These are phyloP conservation scores for Termitomyces sp. DNA, from an alignment of 768 basidiomycete genomes.

Conservation along the genomic window DNA sequence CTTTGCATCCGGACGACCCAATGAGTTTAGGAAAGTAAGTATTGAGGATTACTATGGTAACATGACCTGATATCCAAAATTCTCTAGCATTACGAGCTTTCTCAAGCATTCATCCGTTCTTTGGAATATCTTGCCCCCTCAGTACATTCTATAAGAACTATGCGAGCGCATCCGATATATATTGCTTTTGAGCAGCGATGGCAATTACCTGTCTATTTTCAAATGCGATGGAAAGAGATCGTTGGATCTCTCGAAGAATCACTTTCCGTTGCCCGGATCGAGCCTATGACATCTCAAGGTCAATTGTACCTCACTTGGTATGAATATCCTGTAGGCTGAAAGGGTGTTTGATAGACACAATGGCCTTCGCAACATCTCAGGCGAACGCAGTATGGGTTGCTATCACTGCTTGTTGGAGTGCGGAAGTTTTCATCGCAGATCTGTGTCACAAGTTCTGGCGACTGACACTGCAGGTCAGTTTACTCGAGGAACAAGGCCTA, in stretches of 20 bases:
- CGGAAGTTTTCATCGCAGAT: slow-evolving; percentile 81
- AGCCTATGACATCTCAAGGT: slow-evolving; percentile 42
- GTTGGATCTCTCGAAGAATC: slow-evolving; percentile 71
- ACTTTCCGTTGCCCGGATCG: slow-evolving; percentile 43
- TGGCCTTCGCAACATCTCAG: slow-evolving; percentile 57
- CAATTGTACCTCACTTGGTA: neutral
- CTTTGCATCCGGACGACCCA: slow-evolving; percentile 90
- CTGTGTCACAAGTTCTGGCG: slow-evolving; percentile 87
- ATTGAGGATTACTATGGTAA: neutral
- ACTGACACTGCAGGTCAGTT: slow-evolving; percentile 78
- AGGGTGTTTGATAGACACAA: slow-evolving; percentile 21
- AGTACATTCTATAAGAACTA: slow-evolving; percentile 57
- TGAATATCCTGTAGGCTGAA: slow-evolving; percentile 4
- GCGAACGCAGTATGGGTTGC: slow-evolving; percentile 69
- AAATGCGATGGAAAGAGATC: slow-evolving; percentile 95
- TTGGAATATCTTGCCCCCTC: slow-evolving; percentile 85
- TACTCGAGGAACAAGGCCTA: neutral
- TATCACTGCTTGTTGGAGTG: slow-evolving; percentile 80
- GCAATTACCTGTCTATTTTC: slow-evolving; percentile 97
- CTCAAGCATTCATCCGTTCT: slow-evolving; percentile 77
- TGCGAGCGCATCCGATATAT: slow-evolving; percentile 74
- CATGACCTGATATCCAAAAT: neutral
- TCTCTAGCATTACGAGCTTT: slow-evolving; percentile 76
- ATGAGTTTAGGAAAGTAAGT: slow-evolving; percentile 83
- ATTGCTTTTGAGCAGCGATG: slow-evolving; percentile 77